These are phyloP conservation scores for Talaromyces piceae DNA, from an alignment of 2,329 filamentous ascomycete species.

Conservation along the genomic window DNA sequence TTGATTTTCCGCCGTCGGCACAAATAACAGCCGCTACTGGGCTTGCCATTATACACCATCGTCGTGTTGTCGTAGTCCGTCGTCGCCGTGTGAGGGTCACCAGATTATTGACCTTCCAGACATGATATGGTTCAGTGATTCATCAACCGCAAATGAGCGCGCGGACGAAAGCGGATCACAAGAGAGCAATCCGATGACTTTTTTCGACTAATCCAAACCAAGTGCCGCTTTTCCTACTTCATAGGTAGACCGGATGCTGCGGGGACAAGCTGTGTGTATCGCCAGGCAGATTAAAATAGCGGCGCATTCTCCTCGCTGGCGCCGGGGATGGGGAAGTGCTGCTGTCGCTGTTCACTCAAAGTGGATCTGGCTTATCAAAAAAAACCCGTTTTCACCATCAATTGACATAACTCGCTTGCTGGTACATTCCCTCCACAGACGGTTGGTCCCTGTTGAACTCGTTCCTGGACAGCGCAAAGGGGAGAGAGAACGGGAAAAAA, in stretches of 20 bases:
- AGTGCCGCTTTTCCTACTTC: no score
- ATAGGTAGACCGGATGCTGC: neutral
- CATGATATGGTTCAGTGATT: slow-evolving; percentile 2
- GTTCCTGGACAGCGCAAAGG: neutral
- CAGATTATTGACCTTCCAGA: slow-evolving; percentile 1
- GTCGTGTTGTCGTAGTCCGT: slow-evolving; percentile 8
- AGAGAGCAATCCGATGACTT: no score
- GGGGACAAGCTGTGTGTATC: neutral
- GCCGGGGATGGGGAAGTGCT: neutral
- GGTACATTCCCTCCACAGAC: neutral
- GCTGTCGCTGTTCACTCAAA: neutral
- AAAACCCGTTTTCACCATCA: neutral
- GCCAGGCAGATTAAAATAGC: neutral
- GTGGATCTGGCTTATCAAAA: neutral
- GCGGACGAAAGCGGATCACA: no score
- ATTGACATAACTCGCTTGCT: neutral
- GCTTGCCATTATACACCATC: slow-evolving; percentile 37
- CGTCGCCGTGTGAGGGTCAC: slow-evolving; percentile 4
- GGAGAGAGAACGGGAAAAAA: neutral
- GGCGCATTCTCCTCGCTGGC: neutral
- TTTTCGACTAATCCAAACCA: no score
- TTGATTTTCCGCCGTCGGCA: slow-evolving; percentile 35
- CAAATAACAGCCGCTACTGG: slow-evolving; percentile 33
- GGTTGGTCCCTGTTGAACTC: neutral
- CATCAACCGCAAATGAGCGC: neutral